Conservation (phyloP, 139 green algal genomes). For the Coelastrella sp. region DNA sequence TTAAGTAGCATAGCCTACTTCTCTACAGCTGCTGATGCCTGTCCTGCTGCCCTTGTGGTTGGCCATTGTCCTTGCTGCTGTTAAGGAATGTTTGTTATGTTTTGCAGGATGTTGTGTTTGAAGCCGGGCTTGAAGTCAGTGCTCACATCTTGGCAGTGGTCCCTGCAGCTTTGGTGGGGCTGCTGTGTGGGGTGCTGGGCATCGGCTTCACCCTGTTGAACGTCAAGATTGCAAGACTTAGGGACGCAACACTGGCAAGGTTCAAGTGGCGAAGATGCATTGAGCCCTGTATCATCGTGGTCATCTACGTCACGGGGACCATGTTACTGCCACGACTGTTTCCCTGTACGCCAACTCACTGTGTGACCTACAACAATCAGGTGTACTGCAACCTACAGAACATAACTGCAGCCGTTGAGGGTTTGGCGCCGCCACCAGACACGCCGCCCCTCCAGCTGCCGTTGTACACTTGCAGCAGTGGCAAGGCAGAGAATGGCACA, state of each 20-base stretch:
- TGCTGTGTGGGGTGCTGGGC: constrained; percentile 75
- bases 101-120: constrained; percentile 45
- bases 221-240: constrained; percentile 60
- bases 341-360: constrained; percentile 79
- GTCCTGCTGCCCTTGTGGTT: background rate
- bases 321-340: constrained; percentile 90
- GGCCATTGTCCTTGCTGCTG: background rate
- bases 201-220: constrained; percentile 87
- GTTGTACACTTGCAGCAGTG: constrained; percentile 76
- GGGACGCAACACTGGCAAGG: constrained; percentile 20
- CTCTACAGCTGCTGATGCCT: background rate
- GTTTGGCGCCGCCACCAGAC: constrained; percentile 23
- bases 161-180: constrained; percentile 79
- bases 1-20: too few species aligned
- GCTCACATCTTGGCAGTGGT: constrained; percentile 82
- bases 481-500: background rate
- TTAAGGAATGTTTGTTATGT: background rate
- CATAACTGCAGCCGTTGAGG: background rate
- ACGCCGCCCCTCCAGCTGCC: constrained; percentile 64
- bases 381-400: constrained; percentile 51
- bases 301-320: constrained; percentile 81
- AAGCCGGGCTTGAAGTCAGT: constrained; percentile 60
- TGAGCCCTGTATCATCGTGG: constrained; percentile 81
- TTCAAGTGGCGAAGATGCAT: constrained; percentile 66
- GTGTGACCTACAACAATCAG: constrained; percentile 55